Conservation (phyloP, 768 basidiomycete species). For the Exsudoporus frostii region DNA sequence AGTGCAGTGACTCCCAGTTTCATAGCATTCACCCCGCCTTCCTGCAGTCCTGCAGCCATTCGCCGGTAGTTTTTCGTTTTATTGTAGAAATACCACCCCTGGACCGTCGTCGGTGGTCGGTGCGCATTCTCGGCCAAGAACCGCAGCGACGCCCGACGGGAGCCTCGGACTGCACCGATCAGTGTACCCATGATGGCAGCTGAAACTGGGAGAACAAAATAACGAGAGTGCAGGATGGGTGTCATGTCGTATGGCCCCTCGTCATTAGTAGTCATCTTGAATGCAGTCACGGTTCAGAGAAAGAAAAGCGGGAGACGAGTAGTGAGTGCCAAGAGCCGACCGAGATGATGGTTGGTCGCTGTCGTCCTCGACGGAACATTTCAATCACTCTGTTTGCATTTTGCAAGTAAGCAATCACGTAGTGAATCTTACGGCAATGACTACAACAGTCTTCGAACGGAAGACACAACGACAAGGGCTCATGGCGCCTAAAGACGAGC, state of each 20-base stretch:
- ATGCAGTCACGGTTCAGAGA: neutral
- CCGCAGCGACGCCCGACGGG: conserved; percentile 65
- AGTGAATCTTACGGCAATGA: too few species aligned
- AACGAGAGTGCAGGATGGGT: conserved; percentile 40
- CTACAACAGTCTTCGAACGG: too few species aligned
- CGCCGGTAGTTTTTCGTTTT: conserved; percentile 94
- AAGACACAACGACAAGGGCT: neutral
- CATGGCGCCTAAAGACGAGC: conserved; percentile 42
- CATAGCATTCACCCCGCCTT: conserved; percentile 55
- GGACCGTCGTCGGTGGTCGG: conserved; percentile 76
- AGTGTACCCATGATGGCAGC: conserved; percentile 60
- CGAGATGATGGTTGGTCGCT: neutral
- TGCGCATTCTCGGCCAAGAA: conserved; percentile 95
- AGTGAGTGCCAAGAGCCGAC: neutral
- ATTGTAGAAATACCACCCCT: conserved; percentile 95
- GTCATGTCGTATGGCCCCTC: conserved; percentile 27
- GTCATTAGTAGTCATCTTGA: conserved; percentile 17
- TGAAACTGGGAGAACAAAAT: conserved; percentile 58
- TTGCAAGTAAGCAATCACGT: neutral
- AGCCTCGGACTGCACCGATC: conserved; percentile 72
- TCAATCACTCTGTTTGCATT: neutral
- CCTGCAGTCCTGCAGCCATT: conserved; percentile 67
- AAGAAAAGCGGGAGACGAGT: neutral
- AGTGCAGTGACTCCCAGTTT: conserved; percentile 47
- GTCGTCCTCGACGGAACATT: neutral